Conservation (phyloP, 192 early-diverging fungal species). For the Obelidium mucronatum region DNA sequence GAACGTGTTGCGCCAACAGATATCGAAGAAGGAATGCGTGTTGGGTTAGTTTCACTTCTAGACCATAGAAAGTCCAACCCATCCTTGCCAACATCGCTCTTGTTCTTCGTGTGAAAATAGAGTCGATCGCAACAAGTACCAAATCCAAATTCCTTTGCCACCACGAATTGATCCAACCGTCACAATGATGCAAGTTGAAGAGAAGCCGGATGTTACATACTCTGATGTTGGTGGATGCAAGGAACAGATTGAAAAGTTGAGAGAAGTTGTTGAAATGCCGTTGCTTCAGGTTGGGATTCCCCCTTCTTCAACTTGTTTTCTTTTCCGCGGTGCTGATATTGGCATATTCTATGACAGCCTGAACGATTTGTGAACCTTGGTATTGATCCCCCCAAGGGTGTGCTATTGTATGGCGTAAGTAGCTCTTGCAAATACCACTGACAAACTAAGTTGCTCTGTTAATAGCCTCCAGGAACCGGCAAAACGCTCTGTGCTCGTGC, state of each 20-base stretch:
- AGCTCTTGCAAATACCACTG: neutral
- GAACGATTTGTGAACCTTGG: conserved; percentile 97
- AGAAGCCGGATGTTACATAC: conserved; percentile 99
- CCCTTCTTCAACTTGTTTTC: too few relatives aligned
- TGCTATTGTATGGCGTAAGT: conserved; percentile 85
- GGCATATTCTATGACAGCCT: conserved; percentile 63
- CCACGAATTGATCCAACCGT: conserved; percentile 97
- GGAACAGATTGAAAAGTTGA: conserved; percentile 99
- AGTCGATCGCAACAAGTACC: conserved; percentile 98
- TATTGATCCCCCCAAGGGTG: conserved; percentile 99
- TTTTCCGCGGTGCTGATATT: neutral
- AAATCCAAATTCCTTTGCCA: conserved; percentile 98
- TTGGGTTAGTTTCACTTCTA: conserved; percentile 67
- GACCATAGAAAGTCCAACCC: neutral
- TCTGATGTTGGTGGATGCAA: conserved; percentile 99
- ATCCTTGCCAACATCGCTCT: neutral
- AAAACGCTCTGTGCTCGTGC: conserved; percentile 98
- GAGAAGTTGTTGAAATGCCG: conserved; percentile 98
- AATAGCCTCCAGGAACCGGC: conserved; percentile 79
- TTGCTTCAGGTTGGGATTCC: conserved; percentile 68
- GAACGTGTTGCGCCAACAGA: conserved; percentile 98
- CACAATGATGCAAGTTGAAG: conserved; percentile 99
- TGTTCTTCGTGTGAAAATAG: conserved; percentile 52
- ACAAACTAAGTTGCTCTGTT: neutral
- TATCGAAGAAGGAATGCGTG: conserved; percentile 99